phyloP scores from a whole-genome alignment of 495 filamentous ascomycete genomes.

The Durotheca rogersii region DNA sequence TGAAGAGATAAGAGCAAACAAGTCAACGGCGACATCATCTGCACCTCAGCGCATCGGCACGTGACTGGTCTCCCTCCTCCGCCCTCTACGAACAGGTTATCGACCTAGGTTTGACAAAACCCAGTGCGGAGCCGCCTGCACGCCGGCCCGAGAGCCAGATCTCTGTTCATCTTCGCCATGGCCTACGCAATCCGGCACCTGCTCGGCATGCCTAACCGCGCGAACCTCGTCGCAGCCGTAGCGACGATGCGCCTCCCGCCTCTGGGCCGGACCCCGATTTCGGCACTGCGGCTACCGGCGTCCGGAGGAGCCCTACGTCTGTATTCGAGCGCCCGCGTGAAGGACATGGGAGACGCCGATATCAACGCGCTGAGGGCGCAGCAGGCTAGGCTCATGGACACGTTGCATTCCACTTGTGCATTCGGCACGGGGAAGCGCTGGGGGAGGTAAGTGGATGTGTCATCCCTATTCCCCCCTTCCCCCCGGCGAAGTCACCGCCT shows the following conservation, averaged over 20 bases:
- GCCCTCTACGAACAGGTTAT: too few relatives aligned
- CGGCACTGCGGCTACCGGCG: too few relatives aligned
- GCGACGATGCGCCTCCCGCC: too few relatives aligned
- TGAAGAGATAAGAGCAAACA: too few relatives aligned
- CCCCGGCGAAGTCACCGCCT: too few relatives aligned
- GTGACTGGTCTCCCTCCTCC: too few relatives aligned
- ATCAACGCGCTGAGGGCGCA: slow-evolving; percentile 23
- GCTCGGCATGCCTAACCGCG: background rate
- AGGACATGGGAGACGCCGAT: background rate
- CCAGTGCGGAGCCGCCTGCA: too few relatives aligned
- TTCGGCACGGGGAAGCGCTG: slow-evolving; percentile 35
- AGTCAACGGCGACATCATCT: too few relatives aligned
- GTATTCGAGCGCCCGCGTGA: slow-evolving; percentile 7
- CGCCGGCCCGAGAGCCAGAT: too few relatives aligned
- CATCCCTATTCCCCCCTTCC: background rate
- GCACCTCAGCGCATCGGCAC: too few relatives aligned
- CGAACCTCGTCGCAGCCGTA: slow-evolving; percentile 1
- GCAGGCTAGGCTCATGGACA: slow-evolving; percentile 28
- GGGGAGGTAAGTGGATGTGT: slow-evolving; percentile 35
- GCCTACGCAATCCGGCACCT: slow-evolving; percentile 3
- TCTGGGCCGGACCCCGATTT: too few relatives aligned
- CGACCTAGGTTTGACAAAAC: too few relatives aligned
- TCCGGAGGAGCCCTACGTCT: background rate
- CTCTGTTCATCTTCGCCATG: slow-evolving; percentile 7
- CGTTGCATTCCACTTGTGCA: slow-evolving; percentile 28